A percentile compares a stretch with the other conserved stretches of the same genome.
Evolutionary conservation across 2,329 filamentous ascomycete genomes (phyloP).

Genomic region (Aspergillus texensis): DNA sequence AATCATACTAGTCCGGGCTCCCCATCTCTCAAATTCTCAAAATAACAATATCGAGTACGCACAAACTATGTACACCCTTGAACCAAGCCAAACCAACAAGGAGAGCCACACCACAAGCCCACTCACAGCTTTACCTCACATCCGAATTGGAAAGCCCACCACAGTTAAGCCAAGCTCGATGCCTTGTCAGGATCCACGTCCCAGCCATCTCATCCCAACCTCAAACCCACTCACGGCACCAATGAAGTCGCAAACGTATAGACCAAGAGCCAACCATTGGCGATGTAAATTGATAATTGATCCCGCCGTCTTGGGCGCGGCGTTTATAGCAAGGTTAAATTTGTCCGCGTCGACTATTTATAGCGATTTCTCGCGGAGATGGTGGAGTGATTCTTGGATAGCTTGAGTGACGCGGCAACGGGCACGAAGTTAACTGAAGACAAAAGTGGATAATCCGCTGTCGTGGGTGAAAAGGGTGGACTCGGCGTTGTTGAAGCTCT

Average conservation of each 20-base stretch:
- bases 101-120: neutral
- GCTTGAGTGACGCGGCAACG: neutral
- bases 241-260: neutral
- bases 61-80: neutral
- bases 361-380: neutral
- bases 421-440: neutral
- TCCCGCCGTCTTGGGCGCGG: neutral
- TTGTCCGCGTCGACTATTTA: neutral
- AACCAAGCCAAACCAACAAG: neutral
- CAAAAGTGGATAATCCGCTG: neutral
- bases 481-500: neutral
- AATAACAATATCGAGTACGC: too few species aligned
- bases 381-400: neutral
- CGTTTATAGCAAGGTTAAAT: neutral
- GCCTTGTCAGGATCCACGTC: neutral
- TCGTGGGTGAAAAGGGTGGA: neutral
- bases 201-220: constrained; percentile 1
- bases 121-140: neutral
- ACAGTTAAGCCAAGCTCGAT: neutral
- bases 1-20: too few species aligned
- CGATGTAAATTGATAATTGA: neutral
- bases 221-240: neutral
- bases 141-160: neutral
- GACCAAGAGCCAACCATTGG: neutral
- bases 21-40: too few species aligned